Evolutionary conservation across 2,329 filamentous ascomycete species (phyloP).

Genomic region (Reticulascus tulasneorum): DNA sequence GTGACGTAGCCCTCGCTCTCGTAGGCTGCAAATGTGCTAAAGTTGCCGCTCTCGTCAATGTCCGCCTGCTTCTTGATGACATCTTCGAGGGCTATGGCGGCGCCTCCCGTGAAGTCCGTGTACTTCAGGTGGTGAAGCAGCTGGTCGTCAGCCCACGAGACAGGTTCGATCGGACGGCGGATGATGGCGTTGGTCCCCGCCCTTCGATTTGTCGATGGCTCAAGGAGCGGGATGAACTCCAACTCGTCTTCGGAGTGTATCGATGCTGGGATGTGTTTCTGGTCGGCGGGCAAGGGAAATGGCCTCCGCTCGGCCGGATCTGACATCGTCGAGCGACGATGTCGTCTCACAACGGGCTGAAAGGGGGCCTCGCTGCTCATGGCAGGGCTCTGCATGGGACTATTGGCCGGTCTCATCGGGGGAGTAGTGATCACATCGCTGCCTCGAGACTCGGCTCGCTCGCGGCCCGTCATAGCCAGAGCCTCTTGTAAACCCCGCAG

Average conservation of each 20-base stretch:
- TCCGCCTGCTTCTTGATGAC: slow-evolving; percentile 27
- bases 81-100: slow-evolving; percentile 32
- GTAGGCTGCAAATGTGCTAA: slow-evolving; percentile 29
- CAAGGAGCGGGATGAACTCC: slow-evolving; percentile 14
- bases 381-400: slow-evolving; percentile 9
- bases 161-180: slow-evolving; percentile 6
- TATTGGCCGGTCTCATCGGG: slow-evolving; percentile 37
- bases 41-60: slow-evolving; percentile 24
- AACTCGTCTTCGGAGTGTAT: slow-evolving; percentile 16
- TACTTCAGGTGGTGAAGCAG: slow-evolving; percentile 38
- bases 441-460: slow-evolving; percentile 5
- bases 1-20: slow-evolving; percentile 38
- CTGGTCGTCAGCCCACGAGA: slow-evolving; percentile 29
- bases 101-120: slow-evolving; percentile 36
- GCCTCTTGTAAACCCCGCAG: slow-evolving; percentile 25
- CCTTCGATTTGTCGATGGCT: slow-evolving; percentile 1
- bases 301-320: slow-evolving; percentile 14
- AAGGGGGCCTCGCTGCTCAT: slow-evolving; percentile 6
- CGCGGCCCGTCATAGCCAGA: slow-evolving; percentile 9
- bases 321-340: slow-evolving; percentile 23
- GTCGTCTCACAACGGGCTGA: slow-evolving; percentile 12
- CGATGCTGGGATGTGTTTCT: slow-evolving; percentile 12
- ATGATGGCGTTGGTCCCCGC: slow-evolving; percentile 1
- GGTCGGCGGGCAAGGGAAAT: slow-evolving; percentile 11
- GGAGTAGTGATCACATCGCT: slow-evolving; percentile 36